Base-by-base conservation (phyloP, 2,329 filamentous ascomycete species). In the Apiospora rasikravindrae region DNA sequence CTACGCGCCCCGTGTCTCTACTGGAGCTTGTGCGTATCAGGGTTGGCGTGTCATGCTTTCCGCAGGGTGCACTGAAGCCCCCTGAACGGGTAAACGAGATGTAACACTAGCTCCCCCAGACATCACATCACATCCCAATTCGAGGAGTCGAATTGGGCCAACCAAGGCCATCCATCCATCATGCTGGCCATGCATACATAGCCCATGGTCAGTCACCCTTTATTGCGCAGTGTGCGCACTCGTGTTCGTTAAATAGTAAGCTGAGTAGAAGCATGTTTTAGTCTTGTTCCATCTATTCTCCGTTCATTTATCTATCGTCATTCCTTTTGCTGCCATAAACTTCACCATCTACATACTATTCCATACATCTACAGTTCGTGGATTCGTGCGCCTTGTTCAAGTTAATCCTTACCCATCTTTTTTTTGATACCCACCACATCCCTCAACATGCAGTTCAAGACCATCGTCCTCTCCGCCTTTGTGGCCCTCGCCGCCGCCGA, bases 361-460 rank as follows among this genome's bases (percentile, higher is more conserved):
- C n/a, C 26, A 45, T 33, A 57, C 51, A 19, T 33, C 51, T 57
- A 19, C 51, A 57, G 13, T 19, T 37, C 29, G 26, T 57, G 51
- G 29, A 53, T 53, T 8, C 51, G 24, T 16, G 24, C 14, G 11
- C 3, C 24, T 53, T 29, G 4, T 13, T 53, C 6, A 7, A 26
- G 13, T 16, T 33, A 57, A 51, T 8, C n/a, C n/a, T n/a, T 29
- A 37, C 16, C 53, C 53, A 61, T 61, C 53, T 61, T 61, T 61
- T 61, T 37, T 29, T 22, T 29, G 53, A 61, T 61, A 61, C 53
- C 53, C 53, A 61, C 53, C 53, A 19, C 33, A 29, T 19, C 67
- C 26, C 4, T 24, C 73, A 80, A 75, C 16, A 81, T 81, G 80
- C 79, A 79, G 76, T 77, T 77, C 77, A 77, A 78, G 70, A 75